Evolutionary conservation across 805 yeast species (phyloP).

Genomic region (Candida koratica): DNA sequence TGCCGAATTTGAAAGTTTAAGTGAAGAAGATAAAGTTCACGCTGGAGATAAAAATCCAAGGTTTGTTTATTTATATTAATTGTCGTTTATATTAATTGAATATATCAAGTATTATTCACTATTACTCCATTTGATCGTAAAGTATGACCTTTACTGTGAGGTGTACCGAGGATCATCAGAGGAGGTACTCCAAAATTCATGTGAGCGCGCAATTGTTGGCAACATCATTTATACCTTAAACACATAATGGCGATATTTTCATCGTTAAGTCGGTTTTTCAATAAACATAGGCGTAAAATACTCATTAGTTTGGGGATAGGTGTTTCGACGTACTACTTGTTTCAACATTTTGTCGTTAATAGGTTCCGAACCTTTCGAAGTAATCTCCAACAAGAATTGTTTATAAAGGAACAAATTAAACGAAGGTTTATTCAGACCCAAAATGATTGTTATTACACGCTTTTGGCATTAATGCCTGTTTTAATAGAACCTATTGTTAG

Average conservation of each 20-base stretch:
- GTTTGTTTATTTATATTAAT: conserved; percentile 34
- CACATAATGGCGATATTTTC: conserved; percentile 38
- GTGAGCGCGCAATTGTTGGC: conserved; percentile 3
- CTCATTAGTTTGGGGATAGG: conserved; percentile 31
- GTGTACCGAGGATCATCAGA: too few species aligned
- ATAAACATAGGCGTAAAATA: conserved; percentile 37
- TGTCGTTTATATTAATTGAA: background rate
- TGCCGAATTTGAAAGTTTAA: conserved; percentile 22
- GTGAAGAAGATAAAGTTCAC: conserved; percentile 28
- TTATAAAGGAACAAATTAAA: conserved; percentile 52
- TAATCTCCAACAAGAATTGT: conserved; percentile 37
- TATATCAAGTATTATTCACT: too few species aligned
- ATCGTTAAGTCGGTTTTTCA: conserved; percentile 36
- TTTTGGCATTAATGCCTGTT: conserved; percentile 77
- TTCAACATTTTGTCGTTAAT: conserved; percentile 37
- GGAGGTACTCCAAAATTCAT: too few species aligned
- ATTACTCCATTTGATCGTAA: too few species aligned
- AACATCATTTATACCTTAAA: background rate
- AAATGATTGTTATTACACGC: conserved; percentile 80
- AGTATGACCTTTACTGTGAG: too few species aligned
- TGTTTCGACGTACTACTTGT: conserved; percentile 33
- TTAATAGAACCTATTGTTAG: conserved; percentile 61
- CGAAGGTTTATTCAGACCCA: conserved; percentile 89
- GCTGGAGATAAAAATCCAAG: conserved; percentile 37
- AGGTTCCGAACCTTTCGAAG: conserved; percentile 39